phyloP scores from a whole-genome alignment of 1,284 basidiomycete genomes.

The Grifola frondosa region DNA sequence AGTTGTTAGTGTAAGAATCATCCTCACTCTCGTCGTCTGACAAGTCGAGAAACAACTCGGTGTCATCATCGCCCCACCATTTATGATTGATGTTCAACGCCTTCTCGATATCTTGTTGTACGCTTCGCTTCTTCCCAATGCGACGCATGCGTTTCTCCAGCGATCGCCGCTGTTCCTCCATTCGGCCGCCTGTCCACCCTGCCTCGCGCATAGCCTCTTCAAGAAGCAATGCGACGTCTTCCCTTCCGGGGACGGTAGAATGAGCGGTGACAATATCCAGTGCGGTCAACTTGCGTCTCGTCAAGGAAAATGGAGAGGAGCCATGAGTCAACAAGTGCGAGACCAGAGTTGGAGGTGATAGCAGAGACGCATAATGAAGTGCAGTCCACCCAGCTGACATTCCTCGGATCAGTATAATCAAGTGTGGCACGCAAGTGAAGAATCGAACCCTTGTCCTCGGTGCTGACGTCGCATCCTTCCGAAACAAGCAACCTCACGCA shows the following conservation, averaged over 20 bases:
- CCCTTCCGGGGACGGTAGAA: slow-evolving; percentile 73
- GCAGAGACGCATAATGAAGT: slow-evolving; percentile 89
- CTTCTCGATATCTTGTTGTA: slow-evolving; percentile 55
- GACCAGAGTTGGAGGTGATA: slow-evolving; percentile 88
- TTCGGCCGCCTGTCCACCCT: slow-evolving; percentile 68
- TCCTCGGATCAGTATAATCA: neutral
- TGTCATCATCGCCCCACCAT: slow-evolving; percentile 63
- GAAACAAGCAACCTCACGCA: slow-evolving; percentile 78
- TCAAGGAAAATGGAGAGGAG: slow-evolving; percentile 75
- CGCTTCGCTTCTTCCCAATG: slow-evolving; percentile 48
- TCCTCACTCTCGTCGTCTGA: slow-evolving; percentile 48
- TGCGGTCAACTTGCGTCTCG: slow-evolving; percentile 75
- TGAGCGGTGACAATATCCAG: slow-evolving; percentile 85
- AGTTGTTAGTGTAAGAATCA: slow-evolving; percentile 41
- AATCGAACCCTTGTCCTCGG: slow-evolving; percentile 64
- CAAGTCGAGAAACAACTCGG: slow-evolving; percentile 33
- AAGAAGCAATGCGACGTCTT: slow-evolving; percentile 76
- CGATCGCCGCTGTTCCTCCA: slow-evolving; percentile 59
- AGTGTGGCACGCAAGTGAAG: neutral
- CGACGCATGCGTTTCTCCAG: slow-evolving; percentile 59
- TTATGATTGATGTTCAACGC: slow-evolving; percentile 53
- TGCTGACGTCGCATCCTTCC: slow-evolving; percentile 71
- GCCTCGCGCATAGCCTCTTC: slow-evolving; percentile 80
- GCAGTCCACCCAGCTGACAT: slow-evolving; percentile 87
- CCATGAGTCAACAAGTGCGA: slow-evolving; percentile 93